phyloP scores from a whole-genome alignment of 805 yeast genomes.

The Zygosaccharomyces siamensis region DNA sequence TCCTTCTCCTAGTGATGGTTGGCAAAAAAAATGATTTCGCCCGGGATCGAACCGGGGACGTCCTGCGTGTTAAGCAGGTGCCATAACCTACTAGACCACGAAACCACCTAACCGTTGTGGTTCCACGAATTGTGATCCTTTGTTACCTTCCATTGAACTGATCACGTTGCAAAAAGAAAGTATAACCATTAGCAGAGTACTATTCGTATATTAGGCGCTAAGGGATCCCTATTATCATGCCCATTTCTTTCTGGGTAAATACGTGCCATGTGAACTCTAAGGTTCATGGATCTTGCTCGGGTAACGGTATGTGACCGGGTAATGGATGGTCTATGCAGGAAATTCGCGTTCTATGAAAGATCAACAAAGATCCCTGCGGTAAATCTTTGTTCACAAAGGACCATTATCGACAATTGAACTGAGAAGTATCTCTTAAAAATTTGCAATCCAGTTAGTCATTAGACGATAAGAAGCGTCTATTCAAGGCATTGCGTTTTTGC shows the following conservation, averaged over 20 bases:
- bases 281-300: neutral
- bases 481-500: constrained; percentile 2
- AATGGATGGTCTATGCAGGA: neutral
- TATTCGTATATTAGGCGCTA: no score
- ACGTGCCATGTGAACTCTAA: no score
- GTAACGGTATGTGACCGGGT: neutral
- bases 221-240: no score
- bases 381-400: neutral
- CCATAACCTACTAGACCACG: constrained; percentile 99
- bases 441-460: neutral
- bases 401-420: neutral
- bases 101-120: constrained; percentile 45
- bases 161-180: no score
- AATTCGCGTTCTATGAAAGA: neutral
- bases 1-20: no score
- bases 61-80: constrained; percentile 99
- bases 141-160: no score
- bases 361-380: constrained; percentile 1
- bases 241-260: no score
- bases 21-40: constrained; percentile 68
- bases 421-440: neutral
- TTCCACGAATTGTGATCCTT: no score
- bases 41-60: constrained; percentile 99
- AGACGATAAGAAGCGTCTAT: constrained; percentile 4
- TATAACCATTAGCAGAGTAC: no score